Percentiles rank a stretch among this genome's conserved stretches.
These are phyloP conservation scores for Raphanus raphanistrum DNA, from an alignment of 345 rosid genomes.

Conservation along the genomic window DNA sequence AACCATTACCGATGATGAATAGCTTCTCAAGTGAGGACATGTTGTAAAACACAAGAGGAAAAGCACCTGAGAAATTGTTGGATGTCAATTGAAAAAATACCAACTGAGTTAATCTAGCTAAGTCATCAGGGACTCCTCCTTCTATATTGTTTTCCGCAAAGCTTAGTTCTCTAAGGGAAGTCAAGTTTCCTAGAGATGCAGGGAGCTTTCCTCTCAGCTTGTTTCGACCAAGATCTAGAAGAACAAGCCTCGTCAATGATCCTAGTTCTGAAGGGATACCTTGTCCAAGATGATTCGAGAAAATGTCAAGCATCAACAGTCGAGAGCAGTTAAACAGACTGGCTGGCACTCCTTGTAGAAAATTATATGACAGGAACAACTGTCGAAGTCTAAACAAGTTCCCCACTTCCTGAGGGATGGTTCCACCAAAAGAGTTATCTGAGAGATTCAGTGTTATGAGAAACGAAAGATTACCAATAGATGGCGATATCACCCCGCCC, in stretches of 20 bases:
- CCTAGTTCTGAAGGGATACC: slow-evolving; percentile 29
- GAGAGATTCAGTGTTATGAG: slow-evolving; percentile 6
- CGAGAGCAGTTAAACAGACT: slow-evolving; percentile 19
- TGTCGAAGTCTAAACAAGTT: not conserved
- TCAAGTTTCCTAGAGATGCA: not conserved
- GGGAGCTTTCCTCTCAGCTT: slow-evolving; percentile 38
- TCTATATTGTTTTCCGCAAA: not conserved
- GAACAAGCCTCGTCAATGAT: slow-evolving; percentile 9
- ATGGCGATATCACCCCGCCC: slow-evolving; percentile 21
- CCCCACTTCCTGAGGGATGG: slow-evolving; percentile 3
- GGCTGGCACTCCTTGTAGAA: slow-evolving; percentile 22
- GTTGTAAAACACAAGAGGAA: slow-evolving; percentile 39
- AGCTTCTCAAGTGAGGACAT: not conserved
- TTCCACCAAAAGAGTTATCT: not conserved
- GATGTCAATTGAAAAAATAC: not conserved
- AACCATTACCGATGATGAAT: fast-evolving
- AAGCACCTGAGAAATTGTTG: slow-evolving; percentile 11
- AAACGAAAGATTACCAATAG: slow-evolving; percentile 28
- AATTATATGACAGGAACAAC: not conserved
- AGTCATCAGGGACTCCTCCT: not conserved
- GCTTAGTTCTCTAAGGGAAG: not conserved
- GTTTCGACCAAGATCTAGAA: not conserved
- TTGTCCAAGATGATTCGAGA: not conserved
- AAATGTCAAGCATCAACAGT: fast-evolving
- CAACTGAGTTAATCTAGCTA: not conserved